Conservation (phyloP, 192 early-diverging fungal species). For the Entomortierella parvispora region DNA sequence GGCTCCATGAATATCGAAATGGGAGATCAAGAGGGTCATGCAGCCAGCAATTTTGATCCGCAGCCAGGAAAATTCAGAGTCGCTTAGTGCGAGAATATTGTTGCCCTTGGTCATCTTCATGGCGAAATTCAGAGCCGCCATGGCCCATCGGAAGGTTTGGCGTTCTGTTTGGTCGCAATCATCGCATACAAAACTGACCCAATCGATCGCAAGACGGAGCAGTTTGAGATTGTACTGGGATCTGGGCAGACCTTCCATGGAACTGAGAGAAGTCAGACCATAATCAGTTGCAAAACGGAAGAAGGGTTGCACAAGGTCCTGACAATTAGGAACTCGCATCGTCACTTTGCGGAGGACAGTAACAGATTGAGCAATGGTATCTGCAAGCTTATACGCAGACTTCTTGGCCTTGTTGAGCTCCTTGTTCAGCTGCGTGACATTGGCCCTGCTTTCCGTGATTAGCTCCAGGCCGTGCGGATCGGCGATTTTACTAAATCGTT, state of each 20-base stretch:
- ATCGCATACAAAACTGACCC: slow-evolving; percentile 87
- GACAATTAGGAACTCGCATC: slow-evolving; percentile 54
- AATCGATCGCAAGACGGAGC: slow-evolving; percentile 80
- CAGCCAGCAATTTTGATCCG: slow-evolving; percentile 80
- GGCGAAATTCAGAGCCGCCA: slow-evolving; percentile 85
- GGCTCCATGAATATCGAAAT: slow-evolving; percentile 83
- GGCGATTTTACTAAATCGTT: slow-evolving; percentile 62
- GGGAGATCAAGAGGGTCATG: slow-evolving; percentile 82
- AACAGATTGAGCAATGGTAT: slow-evolving; percentile 65
- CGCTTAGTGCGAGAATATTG: slow-evolving; percentile 73
- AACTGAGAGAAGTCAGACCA: slow-evolving; percentile 60
- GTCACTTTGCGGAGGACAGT: slow-evolving; percentile 60
- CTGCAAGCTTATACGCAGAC: slow-evolving; percentile 63
- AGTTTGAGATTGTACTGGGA: slow-evolving; percentile 73
- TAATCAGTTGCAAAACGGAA: slow-evolving; percentile 80
- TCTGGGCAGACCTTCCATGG: slow-evolving; percentile 57
- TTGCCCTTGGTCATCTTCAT: slow-evolving; percentile 80
- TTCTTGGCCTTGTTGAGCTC: slow-evolving; percentile 68
- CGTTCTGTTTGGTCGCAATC: slow-evolving; percentile 84
- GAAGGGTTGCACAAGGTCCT: slow-evolving; percentile 75
- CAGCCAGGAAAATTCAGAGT: slow-evolving; percentile 76
- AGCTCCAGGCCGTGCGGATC: slow-evolving; percentile 55
- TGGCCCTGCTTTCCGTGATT: slow-evolving; percentile 64
- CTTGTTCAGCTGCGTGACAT: slow-evolving; percentile 65
- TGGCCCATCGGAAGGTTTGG: slow-evolving; percentile 85